Conservation (phyloP, 192 early-diverging fungal species). For the Coemansia sp. region DNA sequence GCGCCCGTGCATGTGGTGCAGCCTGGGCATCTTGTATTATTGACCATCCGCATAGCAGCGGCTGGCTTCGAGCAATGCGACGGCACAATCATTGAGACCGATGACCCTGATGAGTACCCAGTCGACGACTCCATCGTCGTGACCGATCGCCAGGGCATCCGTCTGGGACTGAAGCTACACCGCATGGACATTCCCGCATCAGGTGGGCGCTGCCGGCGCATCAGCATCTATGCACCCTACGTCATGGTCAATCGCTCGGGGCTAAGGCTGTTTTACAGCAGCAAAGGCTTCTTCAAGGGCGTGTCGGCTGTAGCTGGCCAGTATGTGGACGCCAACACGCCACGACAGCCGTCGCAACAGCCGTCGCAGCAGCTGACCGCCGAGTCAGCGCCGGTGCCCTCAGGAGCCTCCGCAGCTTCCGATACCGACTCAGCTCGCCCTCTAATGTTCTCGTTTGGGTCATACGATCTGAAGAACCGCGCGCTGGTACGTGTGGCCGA, state of each 20-base stretch:
- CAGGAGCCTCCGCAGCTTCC: not conserved
- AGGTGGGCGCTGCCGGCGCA: constrained; percentile 68
- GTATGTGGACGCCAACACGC: constrained; percentile 36
- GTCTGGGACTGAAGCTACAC: constrained; percentile 65
- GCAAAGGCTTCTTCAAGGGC: constrained; percentile 78
- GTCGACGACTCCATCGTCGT: constrained; percentile 74
- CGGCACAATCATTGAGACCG: constrained; percentile 81
- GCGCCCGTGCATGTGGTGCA: constrained; percentile 81
- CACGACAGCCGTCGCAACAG: not conserved
- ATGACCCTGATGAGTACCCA: constrained; percentile 71
- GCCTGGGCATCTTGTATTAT: constrained; percentile 73
- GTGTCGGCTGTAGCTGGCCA: constrained; percentile 73
- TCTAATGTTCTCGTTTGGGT: constrained; percentile 93
- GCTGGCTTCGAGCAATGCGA: constrained; percentile 75
- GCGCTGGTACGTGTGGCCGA: constrained; percentile 70
- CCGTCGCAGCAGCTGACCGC: constrained; percentile 2
- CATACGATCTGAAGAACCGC: constrained; percentile 79
- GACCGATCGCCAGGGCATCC: constrained; percentile 61
- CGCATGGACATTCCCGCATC: constrained; percentile 62
- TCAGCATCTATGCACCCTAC: constrained; percentile 92
- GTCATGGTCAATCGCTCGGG: constrained; percentile 93
- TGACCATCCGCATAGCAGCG: constrained; percentile 74
- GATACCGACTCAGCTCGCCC: constrained; percentile 14
- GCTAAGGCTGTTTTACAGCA: constrained; percentile 70
- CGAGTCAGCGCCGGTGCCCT: constrained; percentile 3